Evolutionary conservation across 148 eudicot species (phyloP).

Genomic region (Silene latifolia): DNA sequence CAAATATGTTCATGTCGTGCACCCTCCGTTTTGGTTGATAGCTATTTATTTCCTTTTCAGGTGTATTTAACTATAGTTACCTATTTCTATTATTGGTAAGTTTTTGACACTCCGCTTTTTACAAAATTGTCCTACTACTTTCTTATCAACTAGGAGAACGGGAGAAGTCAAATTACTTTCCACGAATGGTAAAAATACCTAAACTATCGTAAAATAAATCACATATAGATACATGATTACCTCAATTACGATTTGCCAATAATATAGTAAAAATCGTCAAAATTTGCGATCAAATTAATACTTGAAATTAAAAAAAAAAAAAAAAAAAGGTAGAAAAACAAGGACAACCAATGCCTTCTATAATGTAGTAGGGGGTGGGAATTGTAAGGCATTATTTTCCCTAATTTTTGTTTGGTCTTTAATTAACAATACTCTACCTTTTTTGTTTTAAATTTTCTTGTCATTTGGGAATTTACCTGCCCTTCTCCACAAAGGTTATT

Average conservation of each 20-base stretch:
- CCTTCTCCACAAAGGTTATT: conserved; percentile 33
- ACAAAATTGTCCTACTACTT: too few species aligned
- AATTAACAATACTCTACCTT: not conserved
- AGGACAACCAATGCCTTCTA: conserved; percentile 28
- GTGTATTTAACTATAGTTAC: too few species aligned
- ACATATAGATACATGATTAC: not conserved
- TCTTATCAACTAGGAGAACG: too few species aligned
- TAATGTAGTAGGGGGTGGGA: conserved; percentile 45
- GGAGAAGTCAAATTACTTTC: not conserved
- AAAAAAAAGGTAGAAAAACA: not conserved
- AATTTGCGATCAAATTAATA: not conserved
- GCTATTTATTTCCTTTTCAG: too few species aligned
- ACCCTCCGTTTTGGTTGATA: too few species aligned
- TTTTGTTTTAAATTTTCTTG: conserved; percentile 17
- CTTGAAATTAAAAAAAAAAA: not conserved
- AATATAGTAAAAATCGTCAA: not conserved
- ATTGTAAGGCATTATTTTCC: conserved; percentile 21
- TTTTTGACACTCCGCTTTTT: too few species aligned
- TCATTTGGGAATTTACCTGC: conserved; percentile 37
- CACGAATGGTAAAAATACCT: not conserved
- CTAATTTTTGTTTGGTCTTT: conserved; percentile 24
- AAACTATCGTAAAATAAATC: not conserved
- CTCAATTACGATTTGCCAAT: not conserved
- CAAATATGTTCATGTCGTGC: too few species aligned
- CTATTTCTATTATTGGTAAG: too few species aligned